Evolutionary conservation across 1,139 yeast genomes (phyloP), one percentile per base, ranked within the genome.

Genomic region (Sugiyamaella japonica): DNA sequence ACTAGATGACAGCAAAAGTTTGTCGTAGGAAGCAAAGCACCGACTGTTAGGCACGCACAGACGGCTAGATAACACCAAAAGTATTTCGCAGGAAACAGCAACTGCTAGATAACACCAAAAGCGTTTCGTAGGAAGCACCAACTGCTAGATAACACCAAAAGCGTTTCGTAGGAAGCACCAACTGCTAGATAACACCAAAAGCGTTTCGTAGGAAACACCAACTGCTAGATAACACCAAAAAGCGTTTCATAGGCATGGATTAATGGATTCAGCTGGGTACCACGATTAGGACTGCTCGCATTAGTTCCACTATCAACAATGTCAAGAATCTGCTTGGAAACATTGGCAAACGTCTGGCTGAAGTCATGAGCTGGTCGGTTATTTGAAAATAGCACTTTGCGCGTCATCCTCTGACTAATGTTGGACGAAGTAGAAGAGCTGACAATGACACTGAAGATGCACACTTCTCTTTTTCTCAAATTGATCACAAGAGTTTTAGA

Each of bases 401-500:
- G 56, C 9, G 50, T 34, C 12, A 61, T 49, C 31, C 46, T 37
- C 46, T 59, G 59, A 13, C 45, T 52, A 39, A 39, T 36, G 17
- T 25, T 13, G n/a, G 29, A 48, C 3, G 29, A 28, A 32, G 29
- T 39, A 47, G 28, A 41, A 13, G 40, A 15, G 12, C 8, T 20
- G 28, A 50, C 54, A 16, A 50, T 53, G 45, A 61, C 50, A 1
- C 48, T 46, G 55, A 55, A 60, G 23, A 53, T 54, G 31, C 49
- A 56, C 12, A 61, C 47, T 48, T 61, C 63, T 7, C 56, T 46
- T 29, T 54, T 56, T 34, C 56, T 38, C 13, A 60, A 32, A 46
- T 59, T 59, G 32, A 61, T 50, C 15, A 61, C 50, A 10, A 61
- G 40, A 12, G 60, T 48, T 40, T 49, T 44, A 4, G 50, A 34